Percentiles rank a stretch among this genome's conserved stretches.
These are phyloP conservation scores for Naganishia randhawae DNA, from an alignment of 768 basidiomycete species.

Conservation along the genomic window DNA sequence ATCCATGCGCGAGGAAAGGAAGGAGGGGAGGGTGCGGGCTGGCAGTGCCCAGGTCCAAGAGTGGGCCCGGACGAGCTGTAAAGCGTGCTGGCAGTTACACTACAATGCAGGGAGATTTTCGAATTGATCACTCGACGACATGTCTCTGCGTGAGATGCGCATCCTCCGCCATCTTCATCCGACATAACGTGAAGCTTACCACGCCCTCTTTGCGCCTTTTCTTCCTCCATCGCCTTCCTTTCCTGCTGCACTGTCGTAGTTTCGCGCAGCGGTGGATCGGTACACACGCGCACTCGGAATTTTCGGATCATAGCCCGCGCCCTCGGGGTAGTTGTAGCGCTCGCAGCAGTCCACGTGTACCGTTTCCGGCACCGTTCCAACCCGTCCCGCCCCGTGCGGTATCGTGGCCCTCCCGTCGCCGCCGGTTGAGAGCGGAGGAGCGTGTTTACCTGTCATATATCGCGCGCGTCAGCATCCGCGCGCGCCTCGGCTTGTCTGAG, in stretches of 20 bases:
- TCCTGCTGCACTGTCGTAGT: conserved; percentile 40
- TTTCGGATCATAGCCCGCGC: conserved; percentile 40
- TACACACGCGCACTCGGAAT: conserved; percentile 49
- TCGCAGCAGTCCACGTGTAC: too few relatives aligned
- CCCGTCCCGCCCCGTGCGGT: too few relatives aligned
- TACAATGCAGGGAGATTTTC: too few relatives aligned
- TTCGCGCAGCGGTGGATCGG: conserved; percentile 47
- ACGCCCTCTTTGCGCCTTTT: neutral
- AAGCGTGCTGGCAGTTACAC: neutral
- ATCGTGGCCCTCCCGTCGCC: too few relatives aligned
- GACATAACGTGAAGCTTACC: neutral
- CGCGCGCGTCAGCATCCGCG: too few relatives aligned
- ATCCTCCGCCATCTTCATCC: neutral
- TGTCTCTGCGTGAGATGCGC: neutral
- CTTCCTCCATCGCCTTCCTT: neutral
- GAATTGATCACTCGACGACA: too few relatives aligned
- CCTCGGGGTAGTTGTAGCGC: too few relatives aligned
- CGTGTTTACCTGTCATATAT: too few relatives aligned
- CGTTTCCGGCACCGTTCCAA: too few relatives aligned
- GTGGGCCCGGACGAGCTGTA: neutral
- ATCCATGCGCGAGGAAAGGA: neutral
- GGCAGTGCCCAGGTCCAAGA: neutral
- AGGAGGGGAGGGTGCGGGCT: neutral
- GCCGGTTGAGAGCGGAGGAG: too few relatives aligned
- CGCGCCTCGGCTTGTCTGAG: too few relatives aligned